These are phyloP conservation scores for Diaporthe aspalathi DNA, from an alignment of 2,329 filamentous ascomycete species.

Conservation along the genomic window DNA sequence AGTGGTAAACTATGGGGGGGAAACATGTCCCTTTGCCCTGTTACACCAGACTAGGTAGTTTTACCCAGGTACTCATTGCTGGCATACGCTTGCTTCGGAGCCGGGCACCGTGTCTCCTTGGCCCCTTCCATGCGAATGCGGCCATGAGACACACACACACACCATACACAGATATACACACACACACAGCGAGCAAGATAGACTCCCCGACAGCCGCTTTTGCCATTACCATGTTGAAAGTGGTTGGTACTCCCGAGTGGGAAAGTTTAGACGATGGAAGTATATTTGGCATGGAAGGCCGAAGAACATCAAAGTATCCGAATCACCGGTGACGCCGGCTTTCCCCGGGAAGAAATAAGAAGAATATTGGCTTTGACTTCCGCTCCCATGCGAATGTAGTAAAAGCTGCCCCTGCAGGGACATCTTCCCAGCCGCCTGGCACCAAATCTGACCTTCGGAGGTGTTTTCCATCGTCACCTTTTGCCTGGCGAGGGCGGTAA, in stretches of 20 bases:
- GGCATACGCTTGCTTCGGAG: conserved; percentile 1
- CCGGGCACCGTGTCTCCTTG: neutral
- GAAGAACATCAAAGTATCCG: neutral
- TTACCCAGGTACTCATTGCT: neutral
- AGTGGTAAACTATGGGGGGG: neutral
- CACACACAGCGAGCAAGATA: neutral
- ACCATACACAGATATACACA: too few species aligned
- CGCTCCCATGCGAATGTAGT: neutral
- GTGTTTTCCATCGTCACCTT: neutral
- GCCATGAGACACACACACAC: neutral
- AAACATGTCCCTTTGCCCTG: neutral
- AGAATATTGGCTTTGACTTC: neutral
- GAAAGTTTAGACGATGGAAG: conserved; percentile 8
- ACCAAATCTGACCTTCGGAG: neutral
- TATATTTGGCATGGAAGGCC: neutral
- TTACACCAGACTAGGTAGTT: conserved; percentile 18
- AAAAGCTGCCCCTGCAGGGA: neutral
- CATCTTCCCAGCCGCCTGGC: neutral
- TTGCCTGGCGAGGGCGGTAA: neutral
- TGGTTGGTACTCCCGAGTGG: neutral
- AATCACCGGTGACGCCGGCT: neutral
- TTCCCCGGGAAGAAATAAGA: neutral
- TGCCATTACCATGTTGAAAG: neutral
- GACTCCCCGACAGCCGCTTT: too few species aligned
- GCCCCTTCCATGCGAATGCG: neutral